Percentiles rank a stretch among this genome's conserved stretches.
These are phyloP conservation scores for Candida endomychidarum DNA, from an alignment of 805 yeast species.

Conservation along the genomic window DNA sequence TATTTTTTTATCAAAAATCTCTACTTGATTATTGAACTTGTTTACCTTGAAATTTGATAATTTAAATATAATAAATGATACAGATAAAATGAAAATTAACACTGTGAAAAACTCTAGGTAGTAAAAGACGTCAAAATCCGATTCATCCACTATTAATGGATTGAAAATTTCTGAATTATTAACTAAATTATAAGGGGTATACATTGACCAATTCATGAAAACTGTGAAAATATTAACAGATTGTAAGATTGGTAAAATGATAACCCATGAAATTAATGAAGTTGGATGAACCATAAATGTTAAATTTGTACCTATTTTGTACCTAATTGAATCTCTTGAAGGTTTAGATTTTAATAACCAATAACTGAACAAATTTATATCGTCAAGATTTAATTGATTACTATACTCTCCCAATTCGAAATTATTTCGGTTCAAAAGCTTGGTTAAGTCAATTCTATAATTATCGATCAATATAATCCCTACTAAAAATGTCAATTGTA, in stretches of 20 bases:
- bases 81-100: slow-evolving; percentile 50
- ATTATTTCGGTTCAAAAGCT: slow-evolving; percentile 31
- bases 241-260: slow-evolving; percentile 23
- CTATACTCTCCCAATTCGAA: background rate
- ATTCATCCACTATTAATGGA: background rate
- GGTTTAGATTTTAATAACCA: slow-evolving; percentile 14
- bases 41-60: slow-evolving; percentile 18
- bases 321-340: slow-evolving; percentile 21
- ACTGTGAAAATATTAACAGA: slow-evolving; percentile 18
- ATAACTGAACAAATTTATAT: slow-evolving; percentile 10
- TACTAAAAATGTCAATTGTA: slow-evolving; percentile 64
- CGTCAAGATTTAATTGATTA: slow-evolving; percentile 10
- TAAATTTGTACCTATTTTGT: slow-evolving; percentile 26
- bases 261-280: slow-evolving; percentile 30
- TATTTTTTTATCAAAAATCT: slow-evolving; percentile 19
- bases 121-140: slow-evolving; percentile 39
- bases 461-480: slow-evolving; percentile 69
- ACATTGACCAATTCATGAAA: slow-evolving; percentile 23
- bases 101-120: slow-evolving; percentile 56
- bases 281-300: slow-evolving; percentile 34
- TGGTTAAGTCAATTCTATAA: slow-evolving; percentile 60
- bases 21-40: slow-evolving; percentile 14
- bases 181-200: slow-evolving; percentile 19
- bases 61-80: slow-evolving; percentile 23
- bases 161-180: slow-evolving; percentile 5